Evolutionary conservation across 2,329 filamentous ascomycete genomes (phyloP).

Genomic region (Botrytis deweyae): DNA sequence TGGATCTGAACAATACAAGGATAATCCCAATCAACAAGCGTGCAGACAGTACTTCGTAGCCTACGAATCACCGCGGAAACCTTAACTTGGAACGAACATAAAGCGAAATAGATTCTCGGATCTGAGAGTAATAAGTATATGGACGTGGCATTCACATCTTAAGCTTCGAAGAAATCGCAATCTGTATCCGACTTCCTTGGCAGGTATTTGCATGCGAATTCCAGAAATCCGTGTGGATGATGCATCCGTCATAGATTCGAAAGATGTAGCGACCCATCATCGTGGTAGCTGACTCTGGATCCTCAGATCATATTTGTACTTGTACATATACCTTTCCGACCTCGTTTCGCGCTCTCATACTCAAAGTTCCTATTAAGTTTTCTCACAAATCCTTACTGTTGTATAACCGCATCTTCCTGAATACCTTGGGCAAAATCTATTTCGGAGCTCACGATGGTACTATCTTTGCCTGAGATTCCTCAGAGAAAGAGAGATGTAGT

Average conservation of each 20-base stretch:
- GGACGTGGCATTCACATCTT: too few relatives aligned
- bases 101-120: not conserved
- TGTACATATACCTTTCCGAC: not conserved
- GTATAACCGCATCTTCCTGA: not conserved
- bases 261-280: too few relatives aligned
- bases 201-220: not conserved
- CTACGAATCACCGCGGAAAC: not conserved
- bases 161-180: too few relatives aligned
- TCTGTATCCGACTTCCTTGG: too few relatives aligned
- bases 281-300: too few relatives aligned
- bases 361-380: fast-evolving
- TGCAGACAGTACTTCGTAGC: not conserved
- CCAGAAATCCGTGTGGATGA: fast-evolving
- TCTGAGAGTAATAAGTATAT: not conserved
- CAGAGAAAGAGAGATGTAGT: fast-evolving
- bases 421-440: not conserved
- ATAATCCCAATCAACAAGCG: not conserved
- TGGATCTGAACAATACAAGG: not conserved
- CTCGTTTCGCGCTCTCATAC: not conserved
- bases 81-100: not conserved
- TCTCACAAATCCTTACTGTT: not conserved
- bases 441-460: not conserved
- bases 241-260: too few relatives aligned
- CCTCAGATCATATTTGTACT: too few relatives aligned
- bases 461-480: not conserved